Evolutionary conservation across 2,329 filamentous ascomycete species (phyloP).

Genomic region (Xylariaceae sp.): DNA sequence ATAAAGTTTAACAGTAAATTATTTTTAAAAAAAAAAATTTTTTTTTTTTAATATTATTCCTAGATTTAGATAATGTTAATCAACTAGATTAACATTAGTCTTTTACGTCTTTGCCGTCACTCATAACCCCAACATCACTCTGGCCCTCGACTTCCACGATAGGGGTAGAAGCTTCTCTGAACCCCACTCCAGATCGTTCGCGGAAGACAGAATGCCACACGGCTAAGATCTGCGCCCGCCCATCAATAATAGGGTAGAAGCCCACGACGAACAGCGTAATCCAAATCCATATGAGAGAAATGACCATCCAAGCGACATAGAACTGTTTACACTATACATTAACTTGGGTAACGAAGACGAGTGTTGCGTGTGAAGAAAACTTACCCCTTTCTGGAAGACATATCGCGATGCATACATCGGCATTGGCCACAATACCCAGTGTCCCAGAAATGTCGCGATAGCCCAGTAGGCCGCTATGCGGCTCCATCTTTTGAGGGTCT

Average conservation of each 20-base stretch:
- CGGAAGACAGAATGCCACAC: no score
- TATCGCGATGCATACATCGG: slow-evolving; percentile 16
- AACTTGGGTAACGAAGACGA: neutral
- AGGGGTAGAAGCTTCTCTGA: neutral
- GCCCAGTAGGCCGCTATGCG: slow-evolving; percentile 16
- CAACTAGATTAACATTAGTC: no score
- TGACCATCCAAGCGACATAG: slow-evolving; percentile 13
- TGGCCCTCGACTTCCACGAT: neutral
- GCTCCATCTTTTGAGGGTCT: slow-evolving; percentile 15
- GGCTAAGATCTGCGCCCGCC: neutral
- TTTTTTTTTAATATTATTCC: no score
- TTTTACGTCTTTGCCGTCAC: neutral
- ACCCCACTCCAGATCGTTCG: neutral
- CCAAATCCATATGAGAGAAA: slow-evolving; percentile 15
- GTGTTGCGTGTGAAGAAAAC: neutral
- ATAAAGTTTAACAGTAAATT: no score
- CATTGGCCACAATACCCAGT: slow-evolving; percentile 14
- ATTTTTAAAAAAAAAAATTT: no score
- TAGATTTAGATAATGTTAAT: no score
- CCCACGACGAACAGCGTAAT: slow-evolving; percentile 10
- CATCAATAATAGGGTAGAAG: slow-evolving; percentile 13
- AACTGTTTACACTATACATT: neutral
- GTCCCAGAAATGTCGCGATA: slow-evolving; percentile 8
- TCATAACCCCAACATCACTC: neutral
- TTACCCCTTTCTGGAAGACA: slow-evolving; percentile 12